Conservation (phyloP, 1,139 yeast genomes). For the Debaryomycetaceae sp. region DNA sequence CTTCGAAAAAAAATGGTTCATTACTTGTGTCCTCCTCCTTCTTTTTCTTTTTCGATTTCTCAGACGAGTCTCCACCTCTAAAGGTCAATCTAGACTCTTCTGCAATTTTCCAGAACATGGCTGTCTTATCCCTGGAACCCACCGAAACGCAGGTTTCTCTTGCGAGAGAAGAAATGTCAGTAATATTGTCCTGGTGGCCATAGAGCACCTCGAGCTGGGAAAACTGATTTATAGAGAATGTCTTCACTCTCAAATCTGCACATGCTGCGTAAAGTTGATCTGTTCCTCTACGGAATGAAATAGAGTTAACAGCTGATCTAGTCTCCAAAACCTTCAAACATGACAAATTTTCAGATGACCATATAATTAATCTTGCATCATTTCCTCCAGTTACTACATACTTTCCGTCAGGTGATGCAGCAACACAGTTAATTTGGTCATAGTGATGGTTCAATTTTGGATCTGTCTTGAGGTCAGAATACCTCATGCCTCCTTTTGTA, state of each 20-base stretch:
- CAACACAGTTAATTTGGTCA: constrained; percentile 73
- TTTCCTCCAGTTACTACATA: constrained; percentile 88
- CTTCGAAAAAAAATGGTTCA: constrained; percentile 60
- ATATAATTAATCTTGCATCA: constrained; percentile 75
- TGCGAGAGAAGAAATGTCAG: constrained; percentile 73
- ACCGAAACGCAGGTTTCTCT: constrained; percentile 94
- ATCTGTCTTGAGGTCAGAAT: constrained; percentile 31
- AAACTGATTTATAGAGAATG: constrained; percentile 80
- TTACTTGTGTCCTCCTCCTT: constrained; percentile 17
- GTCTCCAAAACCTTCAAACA: constrained; percentile 77
- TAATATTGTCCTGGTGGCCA: constrained; percentile 92
- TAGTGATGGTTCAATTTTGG: constrained; percentile 60
- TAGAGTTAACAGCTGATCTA: constrained; percentile 67
- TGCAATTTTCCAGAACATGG: constrained; percentile 93
- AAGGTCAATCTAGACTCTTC: constrained; percentile 93
- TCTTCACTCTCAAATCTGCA: constrained; percentile 85
- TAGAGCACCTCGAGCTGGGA: constrained; percentile 87
- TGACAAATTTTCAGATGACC: constrained; percentile 78
- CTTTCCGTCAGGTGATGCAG: constrained; percentile 84
- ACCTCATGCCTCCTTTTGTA: constrained; percentile 59
- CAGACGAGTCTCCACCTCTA: constrained; percentile 75
- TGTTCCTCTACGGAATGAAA: constrained; percentile 74
- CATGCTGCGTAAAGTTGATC: constrained; percentile 92
- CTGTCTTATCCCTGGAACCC: constrained; percentile 92
- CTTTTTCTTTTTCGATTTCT: constrained; percentile 38